phyloP scores from a whole-genome alignment of 2,329 filamentous ascomycete genomes.

The Furcasterigmium furcatum region DNA sequence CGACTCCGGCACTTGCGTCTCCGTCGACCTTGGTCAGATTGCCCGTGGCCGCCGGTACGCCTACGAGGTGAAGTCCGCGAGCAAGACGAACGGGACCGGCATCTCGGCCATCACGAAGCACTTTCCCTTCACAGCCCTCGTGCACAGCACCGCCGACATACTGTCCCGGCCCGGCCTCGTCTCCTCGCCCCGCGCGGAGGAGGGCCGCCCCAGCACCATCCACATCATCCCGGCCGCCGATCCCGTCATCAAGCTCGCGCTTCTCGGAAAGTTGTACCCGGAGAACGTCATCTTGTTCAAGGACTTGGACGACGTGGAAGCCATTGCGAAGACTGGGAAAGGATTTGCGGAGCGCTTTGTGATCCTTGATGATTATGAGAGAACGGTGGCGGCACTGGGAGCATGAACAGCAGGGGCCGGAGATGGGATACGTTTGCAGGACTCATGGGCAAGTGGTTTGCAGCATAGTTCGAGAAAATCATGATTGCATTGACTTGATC shows the following conservation, averaged over 20 bases:
- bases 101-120: too few relatives aligned
- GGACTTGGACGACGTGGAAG: neutral
- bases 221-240: slow-evolving; percentile 1
- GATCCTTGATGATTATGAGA: neutral
- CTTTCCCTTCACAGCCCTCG: too few relatives aligned
- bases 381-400: neutral
- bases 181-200: neutral
- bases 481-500: too few relatives aligned
- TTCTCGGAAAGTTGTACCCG: slow-evolving; percentile 3
- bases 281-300: slow-evolving; percentile 2
- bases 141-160: slow-evolving; percentile 1
- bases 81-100: neutral
- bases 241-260: slow-evolving; percentile 1
- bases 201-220: neutral
- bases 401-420: too few relatives aligned
- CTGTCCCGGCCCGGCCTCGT: slow-evolving; percentile 1
- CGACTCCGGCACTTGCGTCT: slow-evolving; percentile 1
- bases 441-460: too few relatives aligned
- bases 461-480: too few relatives aligned
- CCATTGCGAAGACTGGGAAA: neutral
- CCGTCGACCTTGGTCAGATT: slow-evolving; percentile 4
- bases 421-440: too few relatives aligned
- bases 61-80: neutral
- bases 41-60: slow-evolving; percentile 4
- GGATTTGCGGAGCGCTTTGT: neutral